Evolutionary conservation across 2,329 filamentous ascomycete genomes (phyloP), one percentile per base, ranked within the genome.

Genomic region (Epichloe baconii): DNA sequence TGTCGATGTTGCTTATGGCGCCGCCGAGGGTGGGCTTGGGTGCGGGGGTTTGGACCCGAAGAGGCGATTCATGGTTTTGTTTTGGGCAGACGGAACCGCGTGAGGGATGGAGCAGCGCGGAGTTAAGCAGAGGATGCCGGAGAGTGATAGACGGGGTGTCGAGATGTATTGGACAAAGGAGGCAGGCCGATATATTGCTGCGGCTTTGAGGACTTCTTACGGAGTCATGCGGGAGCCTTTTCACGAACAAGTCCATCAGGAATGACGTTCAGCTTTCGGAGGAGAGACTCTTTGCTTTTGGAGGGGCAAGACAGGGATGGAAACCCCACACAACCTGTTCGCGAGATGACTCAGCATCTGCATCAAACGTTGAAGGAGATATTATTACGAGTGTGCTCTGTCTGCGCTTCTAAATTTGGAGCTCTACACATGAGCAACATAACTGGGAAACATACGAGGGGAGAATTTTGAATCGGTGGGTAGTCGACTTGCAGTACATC

Each of bases 1-100:
- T 79, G 73, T 95, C 89, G 64, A 93, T 85, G 75, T 87, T 93
- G 67, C 75, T 69, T 62, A 96, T 95, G 59, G 90, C 90, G 60
- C 80, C 76, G 71, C 80, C 80, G 59, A 96, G 86, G 48, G 86
- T 91, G 47, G 93, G 88, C 71, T 97, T 97, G 50, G 93, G 90
- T 56, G 83, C 83, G 57, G 86, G 80, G 80, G 85, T 72, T 90
- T 93, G 60, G 85, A 79, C 66, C 93, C 93, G 68, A 98, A 98
- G 60, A 98, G 78, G 61, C 93, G 87, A 69, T 98, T 97, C 93
- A 98, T 97, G 56, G 51, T 75, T 69, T 19, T 8, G 8, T 55
- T 31, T 10, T 42, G 26, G 17, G 36, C 23, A 21, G 21, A 14
- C 21, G 3, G 47, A 6, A 19, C 15, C 7, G 36, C 7, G 12